Evolutionary conservation across 768 basidiomycete genomes (phyloP).

Genomic region (Favolaschia claudopus): DNA sequence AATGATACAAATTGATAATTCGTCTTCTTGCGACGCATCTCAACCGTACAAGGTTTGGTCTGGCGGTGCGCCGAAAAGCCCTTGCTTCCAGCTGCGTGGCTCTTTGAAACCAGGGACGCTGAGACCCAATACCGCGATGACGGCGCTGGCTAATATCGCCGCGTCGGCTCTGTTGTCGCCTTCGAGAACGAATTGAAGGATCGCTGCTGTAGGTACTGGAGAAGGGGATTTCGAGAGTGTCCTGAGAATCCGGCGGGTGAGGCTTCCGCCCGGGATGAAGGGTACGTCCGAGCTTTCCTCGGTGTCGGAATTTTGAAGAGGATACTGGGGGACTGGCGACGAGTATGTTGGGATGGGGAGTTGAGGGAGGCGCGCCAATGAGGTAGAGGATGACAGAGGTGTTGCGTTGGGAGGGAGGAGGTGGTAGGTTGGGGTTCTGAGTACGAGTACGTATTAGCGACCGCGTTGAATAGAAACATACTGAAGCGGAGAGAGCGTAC

Average conservation of each 20-base stretch:
- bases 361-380: conserved; percentile 49
- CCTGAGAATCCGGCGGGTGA: conserved; percentile 70
- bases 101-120: conserved; percentile 41
- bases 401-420: conserved; percentile 54
- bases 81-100: conserved; percentile 72
- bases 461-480: neutral
- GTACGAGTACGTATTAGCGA: neutral
- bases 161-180: conserved; percentile 86
- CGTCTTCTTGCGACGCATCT: conserved; percentile 26
- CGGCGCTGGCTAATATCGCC: conserved; percentile 61
- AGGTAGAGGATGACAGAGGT: conserved; percentile 50
- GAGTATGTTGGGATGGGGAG: conserved; percentile 64
- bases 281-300: conserved; percentile 54
- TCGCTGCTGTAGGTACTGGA: conserved; percentile 60
- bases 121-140: conserved; percentile 54
- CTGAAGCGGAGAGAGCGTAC: conserved; percentile 48
- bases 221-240: conserved; percentile 56
- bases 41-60: conserved; percentile 78
- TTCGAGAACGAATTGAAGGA: conserved; percentile 82
- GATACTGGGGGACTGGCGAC: conserved; percentile 51
- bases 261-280: conserved; percentile 82
- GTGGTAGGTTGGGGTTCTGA: conserved; percentile 73
- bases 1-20: conserved; percentile 1
- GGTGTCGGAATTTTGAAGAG: conserved; percentile 29
- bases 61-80: conserved; percentile 76